phyloP scores from a whole-genome alignment of 192 early-diverging fungal species.

The Coemansia sp. region DNA sequence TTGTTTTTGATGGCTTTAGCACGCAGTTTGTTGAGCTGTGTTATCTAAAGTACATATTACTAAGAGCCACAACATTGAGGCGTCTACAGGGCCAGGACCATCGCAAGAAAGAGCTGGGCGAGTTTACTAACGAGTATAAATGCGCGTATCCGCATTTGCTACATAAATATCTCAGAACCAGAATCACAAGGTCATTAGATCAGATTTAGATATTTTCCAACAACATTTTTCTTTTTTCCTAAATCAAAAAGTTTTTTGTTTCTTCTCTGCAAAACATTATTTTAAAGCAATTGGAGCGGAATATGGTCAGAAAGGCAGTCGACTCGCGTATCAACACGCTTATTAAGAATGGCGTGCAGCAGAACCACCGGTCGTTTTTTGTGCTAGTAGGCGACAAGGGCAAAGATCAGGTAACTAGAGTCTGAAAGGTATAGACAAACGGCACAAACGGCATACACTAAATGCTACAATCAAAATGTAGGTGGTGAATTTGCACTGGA shows the following conservation, averaged over 20 bases:
- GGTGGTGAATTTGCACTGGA: constrained; percentile 96
- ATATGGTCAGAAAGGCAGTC: constrained; percentile 80
- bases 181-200: background rate
- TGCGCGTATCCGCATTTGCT: background rate
- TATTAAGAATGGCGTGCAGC: constrained; percentile 89
- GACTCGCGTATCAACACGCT: constrained; percentile 93
- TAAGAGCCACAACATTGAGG: background rate
- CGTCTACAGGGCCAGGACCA: background rate
- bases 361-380: constrained; percentile 91
- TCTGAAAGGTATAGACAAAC: background rate
- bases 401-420: constrained; percentile 66
- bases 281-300: background rate
- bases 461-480: constrained; percentile 31
- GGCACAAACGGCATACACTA: background rate
- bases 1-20: background rate
- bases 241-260: constrained; percentile 4
- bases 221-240: background rate
- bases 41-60: background rate
- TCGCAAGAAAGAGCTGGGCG: background rate
- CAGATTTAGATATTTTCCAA: constrained; percentile 2
- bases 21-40: background rate
- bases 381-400: constrained; percentile 95
- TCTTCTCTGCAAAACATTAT: background rate
- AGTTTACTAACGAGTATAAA: background rate
- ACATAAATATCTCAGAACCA: background rate